These are phyloP conservation scores for Dothistroma pini DNA, from an alignment of 2,329 filamentous ascomycete species.

Conservation along the genomic window DNA sequence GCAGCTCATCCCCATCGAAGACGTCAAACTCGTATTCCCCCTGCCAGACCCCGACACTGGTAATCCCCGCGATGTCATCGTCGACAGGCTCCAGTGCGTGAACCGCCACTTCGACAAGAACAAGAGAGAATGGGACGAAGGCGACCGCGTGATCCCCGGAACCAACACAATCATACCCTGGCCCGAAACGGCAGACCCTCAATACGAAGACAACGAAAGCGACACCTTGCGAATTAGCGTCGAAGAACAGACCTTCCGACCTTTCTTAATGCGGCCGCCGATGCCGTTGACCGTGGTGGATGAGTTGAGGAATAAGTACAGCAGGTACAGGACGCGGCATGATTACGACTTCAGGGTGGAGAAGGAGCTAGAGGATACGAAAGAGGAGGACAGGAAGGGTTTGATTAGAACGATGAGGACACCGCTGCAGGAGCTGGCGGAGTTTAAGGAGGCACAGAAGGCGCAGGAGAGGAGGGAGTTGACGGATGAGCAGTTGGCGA, in stretches of 20 bases:
- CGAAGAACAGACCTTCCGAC: conserved; percentile 70
- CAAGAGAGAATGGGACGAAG: conserved; percentile 28
- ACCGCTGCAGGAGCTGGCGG: conserved; percentile 44
- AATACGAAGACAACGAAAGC: conserved; percentile 52
- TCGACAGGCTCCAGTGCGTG: conserved; percentile 61
- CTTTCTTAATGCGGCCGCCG: conserved; percentile 71
- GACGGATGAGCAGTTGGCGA: conserved; percentile 38
- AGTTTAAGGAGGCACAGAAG: conserved; percentile 38
- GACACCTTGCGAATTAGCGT: conserved; percentile 77
- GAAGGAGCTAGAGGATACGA: conserved; percentile 59
- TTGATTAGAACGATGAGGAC: conserved; percentile 43
- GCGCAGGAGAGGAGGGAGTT: conserved; percentile 37
- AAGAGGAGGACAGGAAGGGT: conserved; percentile 43
- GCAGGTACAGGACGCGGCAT: conserved; percentile 75
- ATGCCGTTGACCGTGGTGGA: conserved; percentile 77
- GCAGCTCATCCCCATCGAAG: conserved; percentile 54
- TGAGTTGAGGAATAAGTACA: conserved; percentile 81
- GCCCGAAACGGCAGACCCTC: conserved; percentile 54
- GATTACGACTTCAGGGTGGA: conserved; percentile 66
- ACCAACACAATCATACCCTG: conserved; percentile 72
- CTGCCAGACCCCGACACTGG: conserved; percentile 64
- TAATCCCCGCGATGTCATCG: conserved; percentile 67
- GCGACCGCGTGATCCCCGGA: conserved; percentile 58
- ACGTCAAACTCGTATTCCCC: conserved; percentile 78
- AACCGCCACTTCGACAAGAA: conserved; percentile 39